Evolutionary conservation across 2,329 filamentous ascomycete species (phyloP), one percentile per base, ranked within the genome.

Genomic region (Pyricularia pennisetigena): DNA sequence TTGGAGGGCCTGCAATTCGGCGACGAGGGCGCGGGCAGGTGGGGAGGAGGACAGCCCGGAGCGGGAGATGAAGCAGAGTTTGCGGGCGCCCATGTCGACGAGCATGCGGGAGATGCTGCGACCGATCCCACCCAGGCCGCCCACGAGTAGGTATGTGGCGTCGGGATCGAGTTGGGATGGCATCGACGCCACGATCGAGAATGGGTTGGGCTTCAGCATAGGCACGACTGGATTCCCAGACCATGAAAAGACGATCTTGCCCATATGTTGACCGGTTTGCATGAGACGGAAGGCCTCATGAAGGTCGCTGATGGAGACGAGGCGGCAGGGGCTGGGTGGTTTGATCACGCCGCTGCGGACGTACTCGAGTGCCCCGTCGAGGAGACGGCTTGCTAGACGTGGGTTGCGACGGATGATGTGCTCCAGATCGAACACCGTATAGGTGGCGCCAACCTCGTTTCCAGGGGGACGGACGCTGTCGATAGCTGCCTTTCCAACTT

Each of bases 391-490:
- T 32, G 69, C 63, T 16, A 71, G 64, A 12, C 65, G 63, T 14
- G 71, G 71, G 16, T 68, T 63, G 20, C 68, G 30, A 8, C 59
- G 32, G 3, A 66, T 59, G 9, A 70, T 64, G 12, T 63, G 63
- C 1, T 63, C 62, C 14, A 71, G 41, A 54, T 71, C 70, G 12
- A 71, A 35, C 7, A 64, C 62, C 28, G 49, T 32, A 35, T 68
- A 71, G 20, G 68, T 68, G n/a, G 62, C 59, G 66, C 70, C 70
- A 29, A 49, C 9, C n/a, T 74, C 73, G 30, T 80, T 79, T 0
- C 73, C 74, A 1, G 71, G 66, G 78, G 81, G 80, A 14, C 77
- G 76, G 16, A 81, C 72, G 8, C 73, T 71, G 20, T 71, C 74
- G 62, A 79, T 77, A 63, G 75, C 73, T 2, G 70, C 64, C 68